Evolutionary conservation across 176 grass and related monocot genomes (phyloP), one percentile per base, ranked within the genome.

Genomic region (Pontederia crassipes): DNA sequence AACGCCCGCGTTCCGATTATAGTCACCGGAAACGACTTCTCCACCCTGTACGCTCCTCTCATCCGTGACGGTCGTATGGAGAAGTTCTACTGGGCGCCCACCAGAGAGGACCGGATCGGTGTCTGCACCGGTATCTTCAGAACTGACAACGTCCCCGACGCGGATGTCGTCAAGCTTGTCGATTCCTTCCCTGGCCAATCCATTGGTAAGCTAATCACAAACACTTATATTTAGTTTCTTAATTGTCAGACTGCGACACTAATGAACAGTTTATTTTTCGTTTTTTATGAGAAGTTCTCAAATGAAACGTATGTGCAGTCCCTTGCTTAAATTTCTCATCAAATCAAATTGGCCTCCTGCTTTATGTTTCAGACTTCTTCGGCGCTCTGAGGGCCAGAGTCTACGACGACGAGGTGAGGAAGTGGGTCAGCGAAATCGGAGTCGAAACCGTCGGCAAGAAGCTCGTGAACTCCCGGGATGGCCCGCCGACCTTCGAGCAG

Each of bases 21-120:
- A n/a, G n/a, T n/a, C n/a, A n/a, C n/a, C n/a, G n/a, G n/a, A n/a
- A n/a, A n/a, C n/a, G n/a, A n/a, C n/a, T n/a, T n/a, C n/a, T n/a
- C n/a, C n/a, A n/a, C n/a, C n/a, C n/a, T n/a, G n/a, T n/a, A n/a
- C n/a, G n/a, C n/a, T n/a, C n/a, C n/a, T n/a, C n/a, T n/a, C n/a
- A n/a, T n/a, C n/a, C n/a, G n/a, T n/a, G n/a, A n/a, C n/a, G 89
- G 89, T 0, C 89, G 89, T 15, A 95, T 95, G 89, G 89, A 95
- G 79, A 95, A 95, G 61, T 95, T 95, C 82, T 95, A 95, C 82
- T 95, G 89, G 89, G 85, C 89, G 1, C 89, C 89, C 29, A 95
- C 82, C 49, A 81, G 89, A 1, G 89, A 89, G 0, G 89, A 95
- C 85, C 73, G 89, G 0, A 74, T 90, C 9, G 87, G 87, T 2